Percentiles rank a stretch among this genome's conserved stretches.
These are phyloP conservation scores for Phanerochaete carnosa DNA, from an alignment of 768 basidiomycete species.

Conservation along the genomic window DNA sequence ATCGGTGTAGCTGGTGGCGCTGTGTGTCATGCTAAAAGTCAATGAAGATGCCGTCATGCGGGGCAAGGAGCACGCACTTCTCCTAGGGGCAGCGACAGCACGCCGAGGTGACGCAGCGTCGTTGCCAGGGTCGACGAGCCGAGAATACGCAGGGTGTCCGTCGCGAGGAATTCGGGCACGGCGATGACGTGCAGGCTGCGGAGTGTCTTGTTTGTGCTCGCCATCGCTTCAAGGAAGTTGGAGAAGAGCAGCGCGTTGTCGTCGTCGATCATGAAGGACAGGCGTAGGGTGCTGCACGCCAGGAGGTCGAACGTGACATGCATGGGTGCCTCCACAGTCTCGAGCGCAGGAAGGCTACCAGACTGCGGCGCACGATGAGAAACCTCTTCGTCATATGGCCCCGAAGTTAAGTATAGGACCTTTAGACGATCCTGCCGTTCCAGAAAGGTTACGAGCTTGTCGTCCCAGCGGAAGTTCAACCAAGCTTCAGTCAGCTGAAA, in stretches of 20 bases:
- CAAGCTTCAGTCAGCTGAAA: constrained; percentile 50
- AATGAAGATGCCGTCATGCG: constrained; percentile 5
- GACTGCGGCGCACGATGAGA: constrained; percentile 8
- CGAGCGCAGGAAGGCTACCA: constrained; percentile 36
- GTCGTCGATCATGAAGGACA: constrained; percentile 43
- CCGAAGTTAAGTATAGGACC: constrained; percentile 25
- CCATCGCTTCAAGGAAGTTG: constrained; percentile 31
- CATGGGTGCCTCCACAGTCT: constrained; percentile 43
- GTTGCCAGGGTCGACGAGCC: constrained; percentile 31
- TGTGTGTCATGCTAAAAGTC: constrained; percentile 13
- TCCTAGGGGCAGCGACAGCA: constrained; percentile 30
- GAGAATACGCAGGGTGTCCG: constrained; percentile 30
- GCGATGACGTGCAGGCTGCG: constrained; percentile 34
- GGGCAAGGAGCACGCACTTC: constrained; percentile 28
- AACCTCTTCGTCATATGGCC: not conserved
- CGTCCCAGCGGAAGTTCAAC: constrained; percentile 49
- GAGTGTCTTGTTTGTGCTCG: constrained; percentile 27
- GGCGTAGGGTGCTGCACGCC: constrained; percentile 37
- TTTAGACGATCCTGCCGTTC: constrained; percentile 41
- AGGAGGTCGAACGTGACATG: constrained; percentile 39
- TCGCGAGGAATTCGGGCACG: constrained; percentile 30
- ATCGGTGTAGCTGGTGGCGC: constrained; percentile 31
- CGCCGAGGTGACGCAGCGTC: constrained; percentile 35
- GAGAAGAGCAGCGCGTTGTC: constrained; percentile 29
- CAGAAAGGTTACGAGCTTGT: constrained; percentile 44